These are phyloP conservation scores for Trichoderma aggressivum DNA, from an alignment of 2,329 filamentous ascomycete genomes.

Conservation along the genomic window DNA sequence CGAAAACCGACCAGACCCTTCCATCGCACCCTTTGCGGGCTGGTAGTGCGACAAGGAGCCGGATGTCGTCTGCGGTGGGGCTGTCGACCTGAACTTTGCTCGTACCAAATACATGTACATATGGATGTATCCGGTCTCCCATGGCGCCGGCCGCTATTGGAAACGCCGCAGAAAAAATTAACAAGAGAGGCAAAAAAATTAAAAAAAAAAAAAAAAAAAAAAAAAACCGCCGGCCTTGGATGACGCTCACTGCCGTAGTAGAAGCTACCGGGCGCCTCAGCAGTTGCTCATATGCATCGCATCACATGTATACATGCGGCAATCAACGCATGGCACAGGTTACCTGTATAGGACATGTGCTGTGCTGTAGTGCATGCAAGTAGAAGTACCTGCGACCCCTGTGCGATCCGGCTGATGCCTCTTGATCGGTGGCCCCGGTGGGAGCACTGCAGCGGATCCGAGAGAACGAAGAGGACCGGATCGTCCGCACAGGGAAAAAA, in stretches of 20 bases:
- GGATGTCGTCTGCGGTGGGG: neutral
- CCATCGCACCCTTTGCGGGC: neutral
- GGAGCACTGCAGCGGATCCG: conserved; percentile 15
- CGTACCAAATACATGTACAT: neutral
- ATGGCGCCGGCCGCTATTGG: neutral
- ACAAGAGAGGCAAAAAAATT: neutral
- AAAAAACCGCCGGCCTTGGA: neutral
- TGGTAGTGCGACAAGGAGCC: neutral
- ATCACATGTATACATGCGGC: neutral
- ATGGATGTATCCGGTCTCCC: neutral
- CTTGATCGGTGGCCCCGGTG: neutral
- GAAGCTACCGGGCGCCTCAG: neutral
- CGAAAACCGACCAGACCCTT: neutral
- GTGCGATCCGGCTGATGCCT: neutral
- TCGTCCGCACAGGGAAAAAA: neutral
- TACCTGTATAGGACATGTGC: neutral
- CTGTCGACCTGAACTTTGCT: neutral
- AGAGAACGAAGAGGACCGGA: neutral
- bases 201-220: neutral
- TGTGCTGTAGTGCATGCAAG: neutral
- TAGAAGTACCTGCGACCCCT: neutral
- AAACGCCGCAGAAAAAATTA: neutral
- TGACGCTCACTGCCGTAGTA: neutral
- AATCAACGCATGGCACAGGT: neutral
- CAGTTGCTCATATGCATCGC: neutral